Conservation (phyloP, 345 rosid species). For the Luvunga scandens region DNA sequence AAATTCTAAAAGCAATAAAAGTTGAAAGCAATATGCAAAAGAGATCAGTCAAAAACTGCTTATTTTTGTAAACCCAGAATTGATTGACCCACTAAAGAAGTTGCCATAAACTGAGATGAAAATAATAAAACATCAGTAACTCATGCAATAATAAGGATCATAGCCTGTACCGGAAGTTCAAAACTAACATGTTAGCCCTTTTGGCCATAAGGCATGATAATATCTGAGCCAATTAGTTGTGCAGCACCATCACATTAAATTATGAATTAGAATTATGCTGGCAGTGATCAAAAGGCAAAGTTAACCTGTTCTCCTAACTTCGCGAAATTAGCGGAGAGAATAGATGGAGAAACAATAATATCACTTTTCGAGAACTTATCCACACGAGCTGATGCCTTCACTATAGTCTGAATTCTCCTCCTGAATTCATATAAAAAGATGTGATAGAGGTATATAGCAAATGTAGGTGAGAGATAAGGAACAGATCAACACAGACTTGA, state of each 20-base stretch:
- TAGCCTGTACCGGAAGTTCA: not conserved
- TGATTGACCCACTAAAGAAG: not conserved
- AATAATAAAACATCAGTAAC: not conserved
- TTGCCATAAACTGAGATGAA: slow-evolving; percentile 1
- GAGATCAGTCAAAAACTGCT: not conserved
- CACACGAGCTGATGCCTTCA: slow-evolving; percentile 83
- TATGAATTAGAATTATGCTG: not conserved
- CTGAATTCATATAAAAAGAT: slow-evolving; percentile 23
- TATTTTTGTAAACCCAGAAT: not conserved
- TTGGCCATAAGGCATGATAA: not conserved
- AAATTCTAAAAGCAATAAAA: slow-evolving; percentile 9
- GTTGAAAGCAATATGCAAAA: not conserved
- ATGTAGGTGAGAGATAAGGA: not conserved
- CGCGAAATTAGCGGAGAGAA: slow-evolving; percentile 89
- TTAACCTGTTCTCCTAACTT: slow-evolving; percentile 90
- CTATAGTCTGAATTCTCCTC: slow-evolving; percentile 51
- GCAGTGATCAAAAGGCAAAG: slow-evolving; percentile 2
- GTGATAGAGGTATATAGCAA: slow-evolving; percentile 9
- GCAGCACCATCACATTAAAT: not conserved
- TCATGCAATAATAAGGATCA: not conserved
- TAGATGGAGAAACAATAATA: slow-evolving; percentile 89
- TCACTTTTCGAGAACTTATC: slow-evolving; percentile 93
- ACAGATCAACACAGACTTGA: not conserved
- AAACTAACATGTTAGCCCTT: not conserved
- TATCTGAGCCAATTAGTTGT: not conserved